Evolutionary conservation across 805 yeast genomes (phyloP), one percentile per base, ranked within the genome.

Genomic region (Pichia scutulata): DNA sequence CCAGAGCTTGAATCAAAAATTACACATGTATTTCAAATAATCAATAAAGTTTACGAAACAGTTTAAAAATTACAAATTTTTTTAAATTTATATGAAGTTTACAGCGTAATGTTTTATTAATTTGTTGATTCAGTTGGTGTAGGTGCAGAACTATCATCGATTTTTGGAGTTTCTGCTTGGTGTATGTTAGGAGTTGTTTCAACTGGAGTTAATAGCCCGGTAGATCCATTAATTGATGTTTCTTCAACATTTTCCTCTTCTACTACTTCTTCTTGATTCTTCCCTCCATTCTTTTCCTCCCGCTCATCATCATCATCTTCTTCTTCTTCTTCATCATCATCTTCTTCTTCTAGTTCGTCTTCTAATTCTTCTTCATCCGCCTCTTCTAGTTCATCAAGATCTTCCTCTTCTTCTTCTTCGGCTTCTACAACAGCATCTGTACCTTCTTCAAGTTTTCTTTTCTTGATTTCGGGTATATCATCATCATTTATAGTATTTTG

Each of bases 351-450:
- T 13, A 57, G 58, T 19, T 55, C 65, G 19, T 57, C 65, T 8
- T 58, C 64, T 18, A 57, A 63, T 1, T 62, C 69, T 33, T 43
- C 56, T 46, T 55, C 58, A 41, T 58, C 58, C 21, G 52, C 49
- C 43, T 57, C 85, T 6, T 58, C 68, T 28, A 62, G 65, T 16
- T 59, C 64, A 14, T 58, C 67, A 1, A 62, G 69, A 7, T 64
- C 68, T n/a, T 56, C 72, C 19, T 64, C 71, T 2, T 67, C 76
- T 18, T 66, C 76, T 8, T 67, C 76, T 14, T 66, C 78, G 9
- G 59, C 75, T 9, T 68, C 81, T 7, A 65, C 78, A 10, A 60
- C 74, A 9, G 67, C 81, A 1, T 62, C 81, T 46, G 61, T 56
- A 4, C 44, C 52, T 0, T 55, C 64, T 14, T 53, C 57, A 16